Evolutionary conservation across 441 rosid genomes (phyloP), one percentile per base, ranked within the genome.

Genomic region (Croton laevigatus): DNA sequence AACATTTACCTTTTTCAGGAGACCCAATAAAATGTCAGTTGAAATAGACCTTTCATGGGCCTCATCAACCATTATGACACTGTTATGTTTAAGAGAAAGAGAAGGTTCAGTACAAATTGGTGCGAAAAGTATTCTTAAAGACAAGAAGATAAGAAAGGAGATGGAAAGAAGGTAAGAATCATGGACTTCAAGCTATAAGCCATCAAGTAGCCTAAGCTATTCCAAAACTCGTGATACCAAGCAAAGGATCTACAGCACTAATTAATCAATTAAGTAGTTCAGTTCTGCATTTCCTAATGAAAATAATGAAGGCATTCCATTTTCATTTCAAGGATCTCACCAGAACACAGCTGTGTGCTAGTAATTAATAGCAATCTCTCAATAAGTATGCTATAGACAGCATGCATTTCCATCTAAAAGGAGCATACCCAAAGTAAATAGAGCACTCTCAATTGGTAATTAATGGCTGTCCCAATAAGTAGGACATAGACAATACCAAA

Each of bases 31-130:
- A 77, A 95, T 87, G 78, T 95, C 99, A 7, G 96, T 95, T 27
- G 99, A 91, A 71, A 93, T 89, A 64, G 99, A 93, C 80, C 99
- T 86, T 82, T 95, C 99, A 65, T 95, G 98, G 74, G 99, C 99
- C 85, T 95, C 99, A 79, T 95, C 99, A 32, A 93, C 87, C 99
- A 95, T 95, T 81, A 95, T 81, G 75, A 95, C 97, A 84, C 98
- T 95, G 79, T 60, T 48, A 75, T 40, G 48, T 40, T 27, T 13
- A 59, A 22, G 75, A 42, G 42, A 23, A 40, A 40, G 2, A 45
- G 22, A 34, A 55, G 38, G 45, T 48, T 10, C 62, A 22, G 16
- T 42, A 65, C 7, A 17, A 59, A 62, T 55, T 58, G 8, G 22
- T 27, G 40, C 38, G 16, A 23, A 7, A 34, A 23, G 70, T 17